These are phyloP conservation scores for Veloboletus limbatus DNA, from an alignment of 1,284 basidiomycete species.

Conservation along the genomic window DNA sequence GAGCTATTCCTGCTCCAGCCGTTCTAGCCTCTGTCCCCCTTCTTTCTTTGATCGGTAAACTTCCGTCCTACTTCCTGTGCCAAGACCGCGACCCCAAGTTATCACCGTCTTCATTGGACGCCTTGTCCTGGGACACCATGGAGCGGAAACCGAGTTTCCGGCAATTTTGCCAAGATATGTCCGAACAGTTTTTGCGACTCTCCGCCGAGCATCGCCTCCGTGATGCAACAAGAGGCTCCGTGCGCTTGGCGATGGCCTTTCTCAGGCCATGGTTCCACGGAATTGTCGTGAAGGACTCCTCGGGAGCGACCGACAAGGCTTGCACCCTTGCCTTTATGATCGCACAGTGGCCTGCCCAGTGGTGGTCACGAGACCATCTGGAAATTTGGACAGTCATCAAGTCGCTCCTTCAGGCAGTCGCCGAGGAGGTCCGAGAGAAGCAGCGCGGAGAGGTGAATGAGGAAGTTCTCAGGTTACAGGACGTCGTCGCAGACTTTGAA, in stretches of 20 bases:
- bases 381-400: slow-evolving; percentile 58
- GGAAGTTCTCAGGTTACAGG: slow-evolving; percentile 46
- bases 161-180: slow-evolving; percentile 67
- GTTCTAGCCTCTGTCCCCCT: slow-evolving; percentile 69
- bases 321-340: slow-evolving; percentile 56
- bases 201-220: slow-evolving; percentile 52
- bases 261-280: slow-evolving; percentile 66
- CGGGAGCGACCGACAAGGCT: slow-evolving; percentile 46
- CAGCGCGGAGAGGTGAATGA: slow-evolving; percentile 38
- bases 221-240: slow-evolving; percentile 64
- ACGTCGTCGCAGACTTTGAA: slow-evolving; percentile 50
- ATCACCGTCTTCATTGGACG: slow-evolving; percentile 41
- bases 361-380: slow-evolving; percentile 59
- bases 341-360: slow-evolving; percentile 65
- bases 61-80: slow-evolving; percentile 68
- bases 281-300: slow-evolving; percentile 47
- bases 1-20: slow-evolving; percentile 60
- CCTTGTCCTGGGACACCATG: slow-evolving; percentile 58
- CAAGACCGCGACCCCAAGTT: slow-evolving; percentile 36
- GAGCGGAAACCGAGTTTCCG: slow-evolving; percentile 59
- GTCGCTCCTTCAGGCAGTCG: slow-evolving; percentile 55
- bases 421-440: slow-evolving; percentile 60
- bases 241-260: slow-evolving; percentile 61
- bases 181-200: slow-evolving; percentile 55
- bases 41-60: slow-evolving; percentile 54